Percentiles rank a stretch among this genome's conserved stretches.
These are phyloP conservation scores for Kalanchoe fedtschenkoi DNA, from an alignment of 164 flowering plant species.

Conservation along the genomic window DNA sequence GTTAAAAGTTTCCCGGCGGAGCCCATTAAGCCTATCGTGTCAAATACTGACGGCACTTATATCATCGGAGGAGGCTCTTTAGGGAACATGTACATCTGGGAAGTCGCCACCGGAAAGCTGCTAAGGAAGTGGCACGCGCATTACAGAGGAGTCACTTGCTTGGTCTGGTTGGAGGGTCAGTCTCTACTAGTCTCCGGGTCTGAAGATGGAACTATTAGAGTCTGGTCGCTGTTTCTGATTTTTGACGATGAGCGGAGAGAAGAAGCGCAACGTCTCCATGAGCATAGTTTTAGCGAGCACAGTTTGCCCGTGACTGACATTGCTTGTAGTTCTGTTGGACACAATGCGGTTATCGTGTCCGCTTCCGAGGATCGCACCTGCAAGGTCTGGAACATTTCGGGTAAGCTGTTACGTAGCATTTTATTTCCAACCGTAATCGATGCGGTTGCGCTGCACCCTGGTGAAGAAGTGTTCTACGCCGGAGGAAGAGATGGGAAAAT, in stretches of 20 bases:
- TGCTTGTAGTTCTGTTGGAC: conserved; percentile 63
- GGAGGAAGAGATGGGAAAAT: conserved; percentile 81
- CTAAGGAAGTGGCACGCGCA: conserved; percentile 83
- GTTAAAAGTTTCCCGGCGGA: conserved; percentile 81
- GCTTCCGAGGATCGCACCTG: conserved; percentile 90
- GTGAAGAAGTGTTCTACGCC: conserved; percentile 78
- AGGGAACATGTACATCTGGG: conserved; percentile 77
- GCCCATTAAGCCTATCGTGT: conserved; percentile 53
- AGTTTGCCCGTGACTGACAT: conserved; percentile 53
- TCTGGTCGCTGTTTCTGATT: conserved; percentile 65
- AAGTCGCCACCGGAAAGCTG: conserved; percentile 68
- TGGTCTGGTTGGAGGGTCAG: conserved; percentile 59
- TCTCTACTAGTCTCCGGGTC: conserved; percentile 72
- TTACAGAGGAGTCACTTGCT: conserved; percentile 65
- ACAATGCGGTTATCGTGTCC: conserved; percentile 68
- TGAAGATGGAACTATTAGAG: conserved; percentile 67
- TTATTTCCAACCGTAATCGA: conserved; percentile 65
- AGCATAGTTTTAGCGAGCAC: conserved; percentile 58
- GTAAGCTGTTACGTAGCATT: conserved; percentile 51
- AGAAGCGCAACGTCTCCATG: conserved; percentile 29
- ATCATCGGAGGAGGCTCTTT: conserved; percentile 71
- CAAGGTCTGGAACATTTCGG: conserved; percentile 93
- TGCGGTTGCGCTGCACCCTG: conserved; percentile 78
- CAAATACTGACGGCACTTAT: conserved; percentile 58
- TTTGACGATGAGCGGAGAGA: conserved; percentile 44